A percentile compares a stretch with the other conserved stretches of the same genome.
phyloP scores from a whole-genome alignment of 202 grass and related monocot species.

The Bolboschoenoplectus hybrid region DNA sequence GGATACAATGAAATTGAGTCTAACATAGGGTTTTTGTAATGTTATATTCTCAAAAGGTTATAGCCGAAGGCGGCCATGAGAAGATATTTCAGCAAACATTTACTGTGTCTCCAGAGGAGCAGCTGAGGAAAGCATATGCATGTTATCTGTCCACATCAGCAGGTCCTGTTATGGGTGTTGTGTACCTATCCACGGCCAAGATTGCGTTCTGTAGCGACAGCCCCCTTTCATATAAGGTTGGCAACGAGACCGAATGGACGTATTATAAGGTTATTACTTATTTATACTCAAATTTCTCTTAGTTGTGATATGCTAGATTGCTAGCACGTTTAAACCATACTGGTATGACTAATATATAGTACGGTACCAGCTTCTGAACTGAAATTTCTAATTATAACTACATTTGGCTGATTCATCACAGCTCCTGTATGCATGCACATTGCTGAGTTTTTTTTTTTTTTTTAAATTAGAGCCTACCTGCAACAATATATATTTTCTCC shows the following conservation, averaged over 20 bases:
- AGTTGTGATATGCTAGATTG: neutral
- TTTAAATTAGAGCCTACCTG: neutral
- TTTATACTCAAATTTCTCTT: neutral
- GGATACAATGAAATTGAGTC: neutral
- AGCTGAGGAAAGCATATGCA: constrained; percentile 76
- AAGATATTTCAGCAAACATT: constrained; percentile 80
- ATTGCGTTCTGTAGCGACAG: constrained; percentile 90
- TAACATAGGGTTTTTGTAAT: neutral
- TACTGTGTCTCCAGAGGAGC: constrained; percentile 64
- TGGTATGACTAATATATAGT: neutral
- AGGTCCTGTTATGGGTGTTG: constrained; percentile 68
- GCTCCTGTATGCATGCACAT: neutral
- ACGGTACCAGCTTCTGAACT: neutral
- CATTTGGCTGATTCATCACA: neutral
- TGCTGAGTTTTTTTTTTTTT: neutral
- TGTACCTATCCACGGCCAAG: constrained; percentile 77
- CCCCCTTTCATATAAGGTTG: constrained; percentile 58
- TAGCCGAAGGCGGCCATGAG: constrained; percentile 82
- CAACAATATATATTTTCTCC: neutral
- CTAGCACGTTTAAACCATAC: neutral
- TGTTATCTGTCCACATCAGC: constrained; percentile 87
- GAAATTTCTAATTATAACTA: constrained; percentile 11
- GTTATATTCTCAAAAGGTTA: constrained; percentile 20
- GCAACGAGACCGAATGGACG: constrained; percentile 64
- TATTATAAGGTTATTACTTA: constrained; percentile 69